phyloP scores from a whole-genome alignment of 148 eudicot species.

The Fallopia convolvulus region DNA sequence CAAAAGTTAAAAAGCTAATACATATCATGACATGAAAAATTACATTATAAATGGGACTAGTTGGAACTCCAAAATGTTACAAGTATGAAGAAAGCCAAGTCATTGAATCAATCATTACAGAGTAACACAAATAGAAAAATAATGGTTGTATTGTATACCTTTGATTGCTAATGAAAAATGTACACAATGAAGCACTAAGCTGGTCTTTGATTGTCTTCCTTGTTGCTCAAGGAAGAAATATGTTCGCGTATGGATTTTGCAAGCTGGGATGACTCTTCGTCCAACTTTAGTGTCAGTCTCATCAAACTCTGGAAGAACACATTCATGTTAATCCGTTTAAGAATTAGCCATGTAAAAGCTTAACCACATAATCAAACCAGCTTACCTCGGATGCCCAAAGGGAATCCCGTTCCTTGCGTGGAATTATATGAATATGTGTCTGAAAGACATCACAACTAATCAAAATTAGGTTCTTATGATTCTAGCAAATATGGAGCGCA shows the following conservation, averaged over 20 bases:
- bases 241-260: slow-evolving; percentile 56
- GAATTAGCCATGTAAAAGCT: neutral
- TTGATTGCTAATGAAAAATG: slow-evolving; percentile 5
- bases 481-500: neutral
- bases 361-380: slow-evolving; percentile 9
- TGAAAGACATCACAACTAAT: slow-evolving; percentile 18
- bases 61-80: neutral
- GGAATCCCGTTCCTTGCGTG: slow-evolving; percentile 69
- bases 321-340: neutral
- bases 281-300: slow-evolving; percentile 51
- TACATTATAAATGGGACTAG: neutral
- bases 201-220: slow-evolving; percentile 35
- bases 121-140: neutral
- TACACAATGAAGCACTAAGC: neutral
- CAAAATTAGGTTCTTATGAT: slow-evolving; percentile 5
- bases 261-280: slow-evolving; percentile 56
- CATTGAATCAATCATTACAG: no score
- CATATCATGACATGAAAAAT: neutral
- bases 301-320: slow-evolving; percentile 50
- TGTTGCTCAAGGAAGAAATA: slow-evolving; percentile 21
- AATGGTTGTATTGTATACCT: neutral
- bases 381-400: slow-evolving; percentile 91
- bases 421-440: slow-evolving; percentile 96
- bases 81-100: neutral
- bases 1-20: neutral